These are phyloP conservation scores for Nigrospora oryzae DNA, from an alignment of 2,329 filamentous ascomycete genomes.

Conservation along the genomic window DNA sequence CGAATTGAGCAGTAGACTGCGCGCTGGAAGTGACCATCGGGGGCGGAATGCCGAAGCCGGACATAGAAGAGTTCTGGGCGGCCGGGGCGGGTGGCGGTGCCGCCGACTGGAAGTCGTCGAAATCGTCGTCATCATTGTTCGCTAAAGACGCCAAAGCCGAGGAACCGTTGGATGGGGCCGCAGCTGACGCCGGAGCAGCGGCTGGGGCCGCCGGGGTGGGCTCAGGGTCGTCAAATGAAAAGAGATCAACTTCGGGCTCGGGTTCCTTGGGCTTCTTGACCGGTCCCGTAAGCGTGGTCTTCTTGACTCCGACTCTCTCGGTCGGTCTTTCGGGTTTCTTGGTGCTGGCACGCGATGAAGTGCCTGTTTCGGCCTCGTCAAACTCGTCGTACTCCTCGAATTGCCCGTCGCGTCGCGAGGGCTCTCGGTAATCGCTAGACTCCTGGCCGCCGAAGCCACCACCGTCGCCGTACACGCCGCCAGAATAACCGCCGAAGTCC, in stretches of 20 bases:
- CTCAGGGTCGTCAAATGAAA: conserved; percentile 78
- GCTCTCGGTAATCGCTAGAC: conserved; percentile 60
- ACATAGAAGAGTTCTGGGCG: conserved; percentile 31
- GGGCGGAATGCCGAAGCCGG: conserved; percentile 32
- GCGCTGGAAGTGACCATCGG: conserved; percentile 43
- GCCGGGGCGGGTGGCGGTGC: conserved; percentile 52
- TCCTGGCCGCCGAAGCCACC: conserved; percentile 79
- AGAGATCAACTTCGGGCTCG: conserved; percentile 89
- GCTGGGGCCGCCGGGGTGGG: conserved; percentile 38
- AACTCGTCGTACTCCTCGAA: conserved; percentile 98
- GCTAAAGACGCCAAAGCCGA: conserved; percentile 37
- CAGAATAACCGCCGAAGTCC: conserved; percentile 53
- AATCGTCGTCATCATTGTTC: conserved; percentile 72
- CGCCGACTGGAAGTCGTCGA: conserved; percentile 95
- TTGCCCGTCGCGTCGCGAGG: conserved; percentile 56
- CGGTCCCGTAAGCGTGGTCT: conserved; percentile 41
- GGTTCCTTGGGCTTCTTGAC: conserved; percentile 71
- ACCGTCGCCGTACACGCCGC: conserved; percentile 87
- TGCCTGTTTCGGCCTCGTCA: conserved; percentile 61
- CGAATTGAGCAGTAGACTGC: conserved; percentile 58
- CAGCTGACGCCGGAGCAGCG: conserved; percentile 27
- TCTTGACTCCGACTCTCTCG: conserved; percentile 43
- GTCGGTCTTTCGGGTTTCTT: conserved; percentile 38
- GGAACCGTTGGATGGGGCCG: conserved; percentile 36
- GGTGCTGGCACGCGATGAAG: conserved; percentile 44